Evolutionary conservation across 768 basidiomycete species (phyloP).

Genomic region (Lanmaoa pseudosensibilis): DNA sequence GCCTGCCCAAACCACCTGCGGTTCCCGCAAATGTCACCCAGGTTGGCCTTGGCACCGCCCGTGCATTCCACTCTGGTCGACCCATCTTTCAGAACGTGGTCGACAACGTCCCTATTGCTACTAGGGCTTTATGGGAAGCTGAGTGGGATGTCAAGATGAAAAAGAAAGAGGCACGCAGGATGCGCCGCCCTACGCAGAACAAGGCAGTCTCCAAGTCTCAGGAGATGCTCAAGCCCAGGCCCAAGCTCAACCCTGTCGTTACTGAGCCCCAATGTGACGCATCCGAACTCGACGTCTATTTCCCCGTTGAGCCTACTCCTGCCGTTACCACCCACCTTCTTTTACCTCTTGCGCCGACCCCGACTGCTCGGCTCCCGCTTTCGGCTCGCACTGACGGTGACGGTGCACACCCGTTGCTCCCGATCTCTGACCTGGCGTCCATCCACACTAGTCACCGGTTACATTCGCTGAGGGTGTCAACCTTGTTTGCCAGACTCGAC

Average conservation of each 20-base stretch:
- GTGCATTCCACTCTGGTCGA: constrained; percentile 72
- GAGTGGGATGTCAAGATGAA: constrained; percentile 63
- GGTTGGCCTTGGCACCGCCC: constrained; percentile 72
- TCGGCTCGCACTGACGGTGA: constrained; percentile 24
- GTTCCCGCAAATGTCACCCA: constrained; percentile 56
- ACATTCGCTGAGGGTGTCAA: constrained; percentile 64
- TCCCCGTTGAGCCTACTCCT: constrained; percentile 39
- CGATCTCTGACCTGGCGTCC: constrained; percentile 49
- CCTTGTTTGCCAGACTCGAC: constrained; percentile 72
- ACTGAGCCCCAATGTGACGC: constrained; percentile 19
- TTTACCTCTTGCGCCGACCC: constrained; percentile 76
- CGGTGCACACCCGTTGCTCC: constrained; percentile 43
- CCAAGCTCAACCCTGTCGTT: constrained; percentile 13
- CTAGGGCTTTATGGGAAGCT: constrained; percentile 70
- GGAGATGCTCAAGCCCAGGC: constrained; percentile 32
- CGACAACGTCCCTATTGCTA: constrained; percentile 77
- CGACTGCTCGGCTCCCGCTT: constrained; percentile 65
- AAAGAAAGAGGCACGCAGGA: constrained; percentile 39
- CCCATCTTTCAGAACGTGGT: constrained; percentile 79
- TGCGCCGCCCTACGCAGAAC: constrained; percentile 25
- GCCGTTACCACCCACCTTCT: constrained; percentile 65
- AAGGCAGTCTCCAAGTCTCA: constrained; percentile 20
- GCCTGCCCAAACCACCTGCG: constrained; percentile 55
- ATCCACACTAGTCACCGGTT: constrained; percentile 53
- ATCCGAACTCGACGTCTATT: constrained; percentile 62